Conservation (phyloP, 2,329 filamentous ascomycete species). For the Hymenotorrendiella dingleyae region DNA sequence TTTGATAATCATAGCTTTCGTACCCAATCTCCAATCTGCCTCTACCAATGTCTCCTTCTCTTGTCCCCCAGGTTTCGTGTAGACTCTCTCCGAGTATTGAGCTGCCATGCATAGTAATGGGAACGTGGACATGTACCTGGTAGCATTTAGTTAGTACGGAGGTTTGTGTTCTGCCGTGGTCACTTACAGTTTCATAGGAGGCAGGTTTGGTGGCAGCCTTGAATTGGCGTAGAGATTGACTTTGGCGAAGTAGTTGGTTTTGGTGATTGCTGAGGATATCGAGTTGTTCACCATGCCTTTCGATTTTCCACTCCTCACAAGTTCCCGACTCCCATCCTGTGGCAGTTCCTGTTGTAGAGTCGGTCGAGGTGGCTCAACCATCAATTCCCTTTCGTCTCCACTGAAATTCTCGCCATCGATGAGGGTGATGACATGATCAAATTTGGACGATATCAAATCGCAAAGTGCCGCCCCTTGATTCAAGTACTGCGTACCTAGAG, state of each 20-base stretch:
- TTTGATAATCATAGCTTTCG: conserved; percentile 81
- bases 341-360: conserved; percentile 21
- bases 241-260: conserved; percentile 64
- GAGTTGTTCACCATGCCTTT: conserved; percentile 32
- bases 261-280: conserved; percentile 34
- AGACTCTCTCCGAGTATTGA: conserved; percentile 70
- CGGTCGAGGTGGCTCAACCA: conserved; percentile 19
- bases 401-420: conserved; percentile 59
- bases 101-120: conserved; percentile 74
- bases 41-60: conserved; percentile 65
- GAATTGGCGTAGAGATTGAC: conserved; percentile 76
- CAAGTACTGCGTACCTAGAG: conserved; percentile 38
- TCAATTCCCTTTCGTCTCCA: conserved; percentile 49
- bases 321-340: conserved; percentile 9
- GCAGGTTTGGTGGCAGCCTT: conserved; percentile 60
- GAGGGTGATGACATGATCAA: conserved; percentile 63
- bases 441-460: conserved; percentile 55
- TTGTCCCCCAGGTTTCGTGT: conserved; percentile 54
- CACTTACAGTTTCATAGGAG: conserved; percentile 59
- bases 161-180: background rate
- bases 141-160: conserved; percentile 4
- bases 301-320: conserved; percentile 25
- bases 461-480: conserved; percentile 44
- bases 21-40: conserved; percentile 66
- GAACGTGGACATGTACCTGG: conserved; percentile 66